Base-by-base conservation (phyloP, 257 asterid species). In the Salvia splendens region DNA sequence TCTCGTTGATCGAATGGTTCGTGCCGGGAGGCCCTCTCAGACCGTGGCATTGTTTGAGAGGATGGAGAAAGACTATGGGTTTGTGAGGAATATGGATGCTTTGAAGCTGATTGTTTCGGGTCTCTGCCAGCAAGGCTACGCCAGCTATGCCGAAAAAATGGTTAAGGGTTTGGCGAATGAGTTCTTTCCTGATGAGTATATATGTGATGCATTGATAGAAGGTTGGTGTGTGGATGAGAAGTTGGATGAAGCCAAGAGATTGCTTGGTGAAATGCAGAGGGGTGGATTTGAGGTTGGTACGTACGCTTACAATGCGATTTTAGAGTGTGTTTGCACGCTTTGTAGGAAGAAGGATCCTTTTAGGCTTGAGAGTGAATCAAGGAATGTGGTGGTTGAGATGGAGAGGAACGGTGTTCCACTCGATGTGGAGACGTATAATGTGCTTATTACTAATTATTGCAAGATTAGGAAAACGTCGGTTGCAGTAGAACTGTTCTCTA, bases 161-260 rank as follows among this genome's bases (percentile, higher is more conserved):
- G 97, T 87, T 40, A 94, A 91, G 78, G 73, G 80, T 73, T 70
- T 85, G 72, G 95, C 99, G n/a, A 78, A 42, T 32, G 96, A 94
- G 72, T 91, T 91, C 68, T 94, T 94, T 48, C 99, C 97, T 0
- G 93, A 94, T 64, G 89, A 88, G 72, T 46, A 75, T 47, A 72
- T 91, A n/a, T 91, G 97, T 72, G 95, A 94, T 75, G 69, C 71
- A 17, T 73, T 94, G 86, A 79, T 94, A 9, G 76, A 60, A 11
- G 95, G 97, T 53, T 94, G 99, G 97, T 91, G 97, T 57, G 76
- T 85, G n/a, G 93, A 82, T 78, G 95, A 74, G 65, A 88, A 94
- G 67, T 76, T 91, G 11, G 96, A 91, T 0, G 96, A 88, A 70
- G 99, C 83, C 1, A 79, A 75, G 60, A 71, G 99, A 73, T 81